A percentile compares a stretch with the other conserved stretches of the same genome.
Evolutionary conservation across 2,329 filamentous ascomycete genomes (phyloP).

Genomic region (Penicillium sp.): DNA sequence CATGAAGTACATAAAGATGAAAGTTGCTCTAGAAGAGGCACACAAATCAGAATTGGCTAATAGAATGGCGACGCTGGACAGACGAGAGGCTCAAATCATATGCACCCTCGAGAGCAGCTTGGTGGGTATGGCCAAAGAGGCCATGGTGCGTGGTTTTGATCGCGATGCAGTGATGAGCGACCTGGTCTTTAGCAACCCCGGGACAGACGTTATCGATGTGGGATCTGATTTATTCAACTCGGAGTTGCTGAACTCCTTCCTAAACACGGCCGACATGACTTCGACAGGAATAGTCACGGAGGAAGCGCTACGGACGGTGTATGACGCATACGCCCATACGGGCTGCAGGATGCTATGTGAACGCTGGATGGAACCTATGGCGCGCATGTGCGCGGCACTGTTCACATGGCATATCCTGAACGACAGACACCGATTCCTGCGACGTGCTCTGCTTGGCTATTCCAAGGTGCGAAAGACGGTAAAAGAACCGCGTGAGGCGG

Average conservation of each 20-base stretch:
- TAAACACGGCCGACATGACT: background rate
- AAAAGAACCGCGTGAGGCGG: background rate
- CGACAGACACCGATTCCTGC: background rate
- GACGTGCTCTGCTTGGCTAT: background rate
- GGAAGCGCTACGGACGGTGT: background rate
- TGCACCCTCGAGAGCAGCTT: background rate
- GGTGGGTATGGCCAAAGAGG: background rate
- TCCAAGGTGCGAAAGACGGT: background rate
- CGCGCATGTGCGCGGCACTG: background rate
- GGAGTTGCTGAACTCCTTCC: background rate
- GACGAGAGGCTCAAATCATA: background rate
- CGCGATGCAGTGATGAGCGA: background rate
- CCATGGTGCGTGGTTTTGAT: background rate
- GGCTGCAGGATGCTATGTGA: background rate
- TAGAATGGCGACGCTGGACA: background rate
- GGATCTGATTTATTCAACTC: background rate
- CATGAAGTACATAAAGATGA: background rate
- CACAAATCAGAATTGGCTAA: background rate
- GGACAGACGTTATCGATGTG: background rate
- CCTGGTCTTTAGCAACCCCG: background rate
- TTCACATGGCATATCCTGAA: background rate
- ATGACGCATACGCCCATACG: background rate
- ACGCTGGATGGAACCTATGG: background rate
- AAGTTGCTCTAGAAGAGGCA: background rate
- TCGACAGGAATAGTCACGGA: background rate